Conservation (phyloP, 2,329 filamentous ascomycete species). For the Verticillium nonalfalfae region DNA sequence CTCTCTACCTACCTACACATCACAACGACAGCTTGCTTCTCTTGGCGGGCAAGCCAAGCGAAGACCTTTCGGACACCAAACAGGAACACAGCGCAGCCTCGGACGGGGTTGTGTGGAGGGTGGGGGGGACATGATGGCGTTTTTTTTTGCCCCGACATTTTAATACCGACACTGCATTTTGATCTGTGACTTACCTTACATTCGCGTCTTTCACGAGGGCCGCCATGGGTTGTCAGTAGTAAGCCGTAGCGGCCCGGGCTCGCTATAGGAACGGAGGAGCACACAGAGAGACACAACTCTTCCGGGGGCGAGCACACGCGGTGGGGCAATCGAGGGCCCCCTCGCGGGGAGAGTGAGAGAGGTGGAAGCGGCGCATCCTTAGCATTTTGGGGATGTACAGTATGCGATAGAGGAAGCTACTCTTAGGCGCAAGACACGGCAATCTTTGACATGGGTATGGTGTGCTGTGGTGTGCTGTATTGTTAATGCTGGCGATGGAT, state of each 20-base stretch:
- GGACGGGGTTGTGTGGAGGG: background rate
- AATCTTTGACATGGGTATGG: background rate
- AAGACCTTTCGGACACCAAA: background rate
- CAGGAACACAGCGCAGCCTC: background rate
- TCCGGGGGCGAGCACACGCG: background rate
- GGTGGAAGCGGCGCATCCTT: background rate
- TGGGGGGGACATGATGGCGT: background rate
- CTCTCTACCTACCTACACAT: background rate
- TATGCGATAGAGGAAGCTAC: background rate
- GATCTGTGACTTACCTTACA: background rate
- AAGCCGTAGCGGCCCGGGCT: background rate
- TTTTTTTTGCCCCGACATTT: background rate
- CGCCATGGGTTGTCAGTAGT: background rate
- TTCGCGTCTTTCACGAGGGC: background rate
- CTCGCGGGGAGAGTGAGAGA: no score
- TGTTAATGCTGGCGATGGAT: no score
- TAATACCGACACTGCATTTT: constrained; percentile 1
- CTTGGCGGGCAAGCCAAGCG: background rate
- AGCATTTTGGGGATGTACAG: constrained; percentile 3
- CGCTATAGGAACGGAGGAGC: background rate
- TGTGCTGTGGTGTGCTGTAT: no score
- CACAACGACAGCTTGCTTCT: background rate
- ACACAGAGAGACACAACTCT: no score
- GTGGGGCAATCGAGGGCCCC: background rate
- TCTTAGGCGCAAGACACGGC: background rate